Conservation (phyloP, 2,329 filamentous ascomycete genomes). For the Xylariomycetidae sp. region DNA sequence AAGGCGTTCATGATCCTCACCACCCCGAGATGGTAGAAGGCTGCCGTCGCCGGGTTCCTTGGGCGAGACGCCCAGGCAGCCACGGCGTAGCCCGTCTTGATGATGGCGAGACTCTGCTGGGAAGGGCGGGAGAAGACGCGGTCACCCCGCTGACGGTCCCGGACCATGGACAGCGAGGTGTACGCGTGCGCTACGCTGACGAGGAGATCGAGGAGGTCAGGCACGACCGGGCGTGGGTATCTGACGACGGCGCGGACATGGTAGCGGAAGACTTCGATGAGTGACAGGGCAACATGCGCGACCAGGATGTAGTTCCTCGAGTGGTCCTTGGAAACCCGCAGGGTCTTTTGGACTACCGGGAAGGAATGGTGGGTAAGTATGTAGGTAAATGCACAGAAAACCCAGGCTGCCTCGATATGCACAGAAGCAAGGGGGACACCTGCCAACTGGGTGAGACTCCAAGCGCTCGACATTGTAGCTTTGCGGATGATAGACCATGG, state of each 20-base stretch:
- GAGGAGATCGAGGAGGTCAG: conserved; percentile 2
- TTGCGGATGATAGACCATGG: too few relatives aligned
- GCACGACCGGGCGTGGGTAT: background rate
- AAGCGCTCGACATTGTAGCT: too few relatives aligned
- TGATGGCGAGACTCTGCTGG: conserved; percentile 4
- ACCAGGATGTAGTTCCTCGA: conserved; percentile 2
- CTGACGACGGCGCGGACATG: conserved; percentile 1
- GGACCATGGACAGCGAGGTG: conserved; percentile 3
- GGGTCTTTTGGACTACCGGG: conserved; percentile 1
- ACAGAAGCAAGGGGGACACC: too few relatives aligned
- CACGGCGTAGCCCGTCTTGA: background rate
- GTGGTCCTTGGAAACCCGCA: background rate
- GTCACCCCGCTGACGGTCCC: conserved; percentile 8
- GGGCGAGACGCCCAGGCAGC: background rate
- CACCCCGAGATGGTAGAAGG: conserved; percentile 5
- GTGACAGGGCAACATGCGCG: conserved; percentile 1
- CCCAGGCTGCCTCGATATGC: conserved; percentile 5
- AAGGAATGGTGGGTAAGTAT: conserved; percentile 4
- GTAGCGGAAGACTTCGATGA: conserved; percentile 5
- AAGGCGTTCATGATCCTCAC: conserved; percentile 6
- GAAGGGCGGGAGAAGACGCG: conserved; percentile 5
- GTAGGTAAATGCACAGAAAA: conserved; percentile 1
- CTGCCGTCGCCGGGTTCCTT: background rate
- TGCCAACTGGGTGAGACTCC: too few relatives aligned
- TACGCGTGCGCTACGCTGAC: conserved; percentile 2